A percentile compares a stretch with the other conserved stretches of the same genome.
Evolutionary conservation across 2,329 filamentous ascomycete genomes (phyloP).

Genomic region (Talaromyces funiculosus): DNA sequence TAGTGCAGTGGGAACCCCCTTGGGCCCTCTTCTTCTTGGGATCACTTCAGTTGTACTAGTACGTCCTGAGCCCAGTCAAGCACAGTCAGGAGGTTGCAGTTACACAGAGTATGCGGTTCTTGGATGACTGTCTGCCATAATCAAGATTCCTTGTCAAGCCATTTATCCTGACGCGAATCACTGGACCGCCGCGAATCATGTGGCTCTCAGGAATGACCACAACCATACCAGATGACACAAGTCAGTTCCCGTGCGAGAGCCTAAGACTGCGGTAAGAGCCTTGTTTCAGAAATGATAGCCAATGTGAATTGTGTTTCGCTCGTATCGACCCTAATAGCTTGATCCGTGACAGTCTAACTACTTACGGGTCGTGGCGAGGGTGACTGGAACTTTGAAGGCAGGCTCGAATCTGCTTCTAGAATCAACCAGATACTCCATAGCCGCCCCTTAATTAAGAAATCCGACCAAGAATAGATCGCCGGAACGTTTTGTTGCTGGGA

Average conservation of each 20-base stretch:
- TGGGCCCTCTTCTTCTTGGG: background rate
- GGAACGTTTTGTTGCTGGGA: constrained; percentile 1
- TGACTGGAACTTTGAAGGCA: background rate
- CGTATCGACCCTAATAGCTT: background rate
- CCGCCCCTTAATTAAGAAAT: background rate
- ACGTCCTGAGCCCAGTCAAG: no score
- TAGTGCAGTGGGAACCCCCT: background rate
- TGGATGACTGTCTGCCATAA: background rate
- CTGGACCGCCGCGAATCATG: background rate
- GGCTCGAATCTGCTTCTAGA: background rate
- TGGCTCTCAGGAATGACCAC: background rate
- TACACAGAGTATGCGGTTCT: background rate
- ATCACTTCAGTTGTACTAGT: no score
- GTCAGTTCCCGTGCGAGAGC: background rate
- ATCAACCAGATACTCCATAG: background rate
- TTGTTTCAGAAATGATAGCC: background rate
- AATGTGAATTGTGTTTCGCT: background rate
- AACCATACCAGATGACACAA: background rate
- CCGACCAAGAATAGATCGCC: background rate
- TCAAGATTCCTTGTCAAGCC: background rate
- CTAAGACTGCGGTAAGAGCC: background rate
- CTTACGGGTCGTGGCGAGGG: background rate
- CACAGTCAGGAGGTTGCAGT: background rate
- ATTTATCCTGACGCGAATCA: background rate
- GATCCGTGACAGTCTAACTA: background rate